Conservation (phyloP, 495 filamentous ascomycete species). For the Aspergillus incahuasiensis region DNA sequence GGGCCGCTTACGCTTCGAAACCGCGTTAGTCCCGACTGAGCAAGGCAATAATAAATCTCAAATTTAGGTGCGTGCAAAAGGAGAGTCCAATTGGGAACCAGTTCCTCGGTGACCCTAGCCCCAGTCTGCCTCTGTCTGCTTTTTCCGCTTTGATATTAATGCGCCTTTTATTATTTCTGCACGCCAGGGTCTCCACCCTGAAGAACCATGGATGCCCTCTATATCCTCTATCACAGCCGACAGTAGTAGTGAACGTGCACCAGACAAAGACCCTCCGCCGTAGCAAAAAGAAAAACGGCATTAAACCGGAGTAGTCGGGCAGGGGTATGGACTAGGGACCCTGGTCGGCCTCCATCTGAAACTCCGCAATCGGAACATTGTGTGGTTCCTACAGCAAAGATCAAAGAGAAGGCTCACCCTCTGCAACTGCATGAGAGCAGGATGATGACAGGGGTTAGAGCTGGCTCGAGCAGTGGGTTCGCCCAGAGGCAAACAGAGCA, state of each 20-base stretch:
- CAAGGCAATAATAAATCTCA: constrained; percentile 5
- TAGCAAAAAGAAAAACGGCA: constrained; percentile 13
- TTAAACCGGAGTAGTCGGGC: constrained; percentile 15
- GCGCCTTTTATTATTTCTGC: constrained; percentile 9
- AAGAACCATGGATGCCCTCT: not conserved
- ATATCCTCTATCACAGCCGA: not conserved
- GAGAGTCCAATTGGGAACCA: constrained; percentile 36
- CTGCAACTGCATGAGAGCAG: not conserved
- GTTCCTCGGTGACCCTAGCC: constrained; percentile 33
- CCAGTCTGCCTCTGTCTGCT: constrained; percentile 14
- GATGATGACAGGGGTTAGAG: constrained; percentile 1
- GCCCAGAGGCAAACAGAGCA: constrained; percentile 6
- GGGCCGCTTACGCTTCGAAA: constrained; percentile 28
- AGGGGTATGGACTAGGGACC: constrained; percentile 9
- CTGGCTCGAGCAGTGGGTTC: constrained; percentile 10
- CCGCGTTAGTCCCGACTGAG: constrained; percentile 20
- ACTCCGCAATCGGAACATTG: constrained; percentile 30
- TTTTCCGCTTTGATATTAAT: constrained; percentile 6
- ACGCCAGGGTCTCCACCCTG: not conserved
- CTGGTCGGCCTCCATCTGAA: constrained; percentile 5
- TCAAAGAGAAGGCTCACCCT: not conserved
- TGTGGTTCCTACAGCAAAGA: not conserved
- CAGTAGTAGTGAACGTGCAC: not conserved
- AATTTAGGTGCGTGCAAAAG: constrained; percentile 13
- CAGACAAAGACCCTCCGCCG: constrained; percentile 11